phyloP scores from a whole-genome alignment of 1,284 basidiomycete genomes.

The Leucoagaricus sp. region DNA sequence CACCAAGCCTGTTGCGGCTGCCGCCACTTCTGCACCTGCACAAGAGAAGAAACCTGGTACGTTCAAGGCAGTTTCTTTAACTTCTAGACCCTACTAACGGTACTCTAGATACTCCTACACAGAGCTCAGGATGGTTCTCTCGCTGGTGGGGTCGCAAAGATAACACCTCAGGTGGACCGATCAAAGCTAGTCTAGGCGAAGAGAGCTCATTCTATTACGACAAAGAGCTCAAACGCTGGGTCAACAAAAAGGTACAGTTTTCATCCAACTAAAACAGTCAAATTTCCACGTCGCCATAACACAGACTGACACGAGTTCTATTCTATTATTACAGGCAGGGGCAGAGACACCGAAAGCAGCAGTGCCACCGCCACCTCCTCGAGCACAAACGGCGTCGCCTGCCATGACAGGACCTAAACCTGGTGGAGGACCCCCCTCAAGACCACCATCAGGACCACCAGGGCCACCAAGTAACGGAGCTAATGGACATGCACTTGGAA shows the following conservation, averaged over 20 bases:
- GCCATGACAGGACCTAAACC: constrained; percentile 41
- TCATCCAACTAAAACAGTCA: too few relatives aligned
- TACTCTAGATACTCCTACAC: constrained; percentile 29
- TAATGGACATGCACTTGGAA: not conserved
- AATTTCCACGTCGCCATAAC: not conserved
- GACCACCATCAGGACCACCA: constrained; percentile 10
- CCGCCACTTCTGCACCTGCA: constrained; percentile 8
- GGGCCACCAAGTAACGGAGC: not conserved
- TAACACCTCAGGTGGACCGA: constrained; percentile 55
- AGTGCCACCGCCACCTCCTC: constrained; percentile 66
- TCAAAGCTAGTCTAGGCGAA: constrained; percentile 93
- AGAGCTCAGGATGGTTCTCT: constrained; percentile 69
- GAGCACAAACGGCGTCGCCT: constrained; percentile 83
- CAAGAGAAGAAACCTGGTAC: constrained; percentile 39
- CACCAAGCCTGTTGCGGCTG: constrained; percentile 11
- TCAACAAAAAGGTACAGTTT: constrained; percentile 82
- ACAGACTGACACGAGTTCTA: constrained; percentile 3
- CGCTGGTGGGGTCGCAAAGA: constrained; percentile 68
- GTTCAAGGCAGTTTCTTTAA: constrained; percentile 15
- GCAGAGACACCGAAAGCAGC: constrained; percentile 49
- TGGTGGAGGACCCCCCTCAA: not conserved
- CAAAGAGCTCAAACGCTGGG: constrained; percentile 93
- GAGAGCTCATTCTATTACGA: constrained; percentile 94
- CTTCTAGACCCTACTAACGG: constrained; percentile 6
- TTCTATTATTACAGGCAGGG: constrained; percentile 45